Base-by-base conservation (phyloP, 2,329 filamentous ascomycete genomes). In the Albophoma yamanashiensis region DNA sequence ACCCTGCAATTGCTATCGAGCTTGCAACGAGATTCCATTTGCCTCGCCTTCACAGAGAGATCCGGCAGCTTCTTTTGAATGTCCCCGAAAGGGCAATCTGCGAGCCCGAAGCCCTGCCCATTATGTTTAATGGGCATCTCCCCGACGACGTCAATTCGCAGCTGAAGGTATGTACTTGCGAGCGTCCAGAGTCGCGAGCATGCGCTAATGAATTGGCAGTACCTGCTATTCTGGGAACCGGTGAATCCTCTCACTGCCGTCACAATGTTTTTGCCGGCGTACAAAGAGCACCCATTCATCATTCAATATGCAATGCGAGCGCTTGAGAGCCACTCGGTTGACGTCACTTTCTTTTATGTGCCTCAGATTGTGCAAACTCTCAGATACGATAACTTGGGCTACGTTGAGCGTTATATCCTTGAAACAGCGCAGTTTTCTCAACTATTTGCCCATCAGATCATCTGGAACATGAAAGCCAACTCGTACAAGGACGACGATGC, bases 381-480 rank as follows among this genome's bases (percentile, higher is more conserved):
- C 52, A 88, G 94, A 59, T 97, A 97, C 68, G 94, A 99, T 78
- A 84, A 83, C 15, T 80, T 99, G 31, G 94, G 94, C 60, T 99
- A 99, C 70, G 92, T 97, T 2, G 92, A 97, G 74, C 85, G 93
- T 53, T 99, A 97, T 70, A 97, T 99, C 59, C 81, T 97, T 20
- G 94, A 99, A 76, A 97, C 95, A 0, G 94, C 92, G 1, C 93
- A 95, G 67, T 92, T 96, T 69, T 97, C 94, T n/a, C 94, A 97
- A 73, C 78, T 97, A 11, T 99, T 99, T 74, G 93, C 95, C 2
- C 95, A 99, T 73, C 94, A 99, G 69, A 97, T 99, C 66, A 99
- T 99, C 70, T 99, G 95, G 94, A 99, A 99, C 72, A 99, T 99
- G 89, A 99, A 97, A 73, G 94, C 94, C 39, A 99, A 99, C 73